Evolutionary conservation across 768 basidiomycete species (phyloP).

Genomic region (Obba rivulosa): DNA sequence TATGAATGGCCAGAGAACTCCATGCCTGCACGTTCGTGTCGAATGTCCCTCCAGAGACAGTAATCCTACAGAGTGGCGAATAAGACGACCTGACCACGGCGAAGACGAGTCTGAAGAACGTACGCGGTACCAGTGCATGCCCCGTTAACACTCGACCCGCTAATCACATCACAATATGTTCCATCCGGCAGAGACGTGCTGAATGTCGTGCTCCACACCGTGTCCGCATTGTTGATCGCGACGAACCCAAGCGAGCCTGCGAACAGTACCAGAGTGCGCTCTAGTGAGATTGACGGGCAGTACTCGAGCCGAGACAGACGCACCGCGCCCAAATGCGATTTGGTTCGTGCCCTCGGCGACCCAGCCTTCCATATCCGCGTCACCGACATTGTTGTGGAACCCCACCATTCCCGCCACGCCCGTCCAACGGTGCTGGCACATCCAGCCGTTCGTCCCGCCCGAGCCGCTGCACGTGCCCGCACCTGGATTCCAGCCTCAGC

Average conservation of each 20-base stretch:
- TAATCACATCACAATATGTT: slow-evolving; percentile 60
- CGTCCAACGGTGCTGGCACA: slow-evolving; percentile 60
- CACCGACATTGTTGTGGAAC: slow-evolving; percentile 55
- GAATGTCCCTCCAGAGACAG: slow-evolving; percentile 46
- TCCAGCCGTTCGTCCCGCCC: slow-evolving; percentile 54
- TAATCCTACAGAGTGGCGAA: slow-evolving; percentile 30
- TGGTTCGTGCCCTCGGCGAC: slow-evolving; percentile 50
- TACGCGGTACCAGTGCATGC: slow-evolving; percentile 49
- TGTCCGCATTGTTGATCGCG: slow-evolving; percentile 61
- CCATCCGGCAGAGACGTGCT: slow-evolving; percentile 52
- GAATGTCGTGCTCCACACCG: slow-evolving; percentile 51
- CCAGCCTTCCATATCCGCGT: slow-evolving; percentile 49
- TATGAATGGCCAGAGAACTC: slow-evolving; percentile 53
- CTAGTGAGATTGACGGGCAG: neutral
- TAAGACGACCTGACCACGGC: too few species aligned
- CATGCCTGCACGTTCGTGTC: slow-evolving; percentile 44
- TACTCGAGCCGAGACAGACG: slow-evolving; percentile 4
- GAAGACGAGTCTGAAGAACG: slow-evolving; percentile 17
- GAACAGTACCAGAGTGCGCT: neutral
- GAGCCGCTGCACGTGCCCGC: slow-evolving; percentile 45
- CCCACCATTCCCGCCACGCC: slow-evolving; percentile 56
- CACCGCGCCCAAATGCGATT: slow-evolving; percentile 65
- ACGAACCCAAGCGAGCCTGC: slow-evolving; percentile 55
- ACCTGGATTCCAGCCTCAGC: neutral
- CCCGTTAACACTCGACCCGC: slow-evolving; percentile 35